Evolutionary conservation across 1,139 yeast genomes (phyloP).

Genomic region (Blastobotrys persicus): DNA sequence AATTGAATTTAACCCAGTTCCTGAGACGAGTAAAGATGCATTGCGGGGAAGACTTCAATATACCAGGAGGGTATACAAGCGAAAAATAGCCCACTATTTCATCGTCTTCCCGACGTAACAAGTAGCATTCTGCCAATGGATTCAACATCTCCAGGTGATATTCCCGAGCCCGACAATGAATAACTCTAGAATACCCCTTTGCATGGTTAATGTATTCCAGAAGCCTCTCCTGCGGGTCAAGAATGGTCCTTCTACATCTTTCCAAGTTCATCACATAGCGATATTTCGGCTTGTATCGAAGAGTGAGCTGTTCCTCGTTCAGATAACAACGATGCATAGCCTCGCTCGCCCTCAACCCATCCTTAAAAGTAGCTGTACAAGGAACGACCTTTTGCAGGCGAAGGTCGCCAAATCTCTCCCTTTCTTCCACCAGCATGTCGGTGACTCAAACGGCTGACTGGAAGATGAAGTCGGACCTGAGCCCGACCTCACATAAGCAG

Average conservation of each 20-base stretch:
- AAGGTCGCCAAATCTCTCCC: background rate
- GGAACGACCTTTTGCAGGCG: background rate
- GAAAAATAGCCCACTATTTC: constrained; percentile 4
- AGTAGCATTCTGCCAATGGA: background rate
- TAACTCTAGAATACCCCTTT: constrained; percentile 4
- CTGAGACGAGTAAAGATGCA: background rate
- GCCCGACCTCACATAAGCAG: too few species aligned
- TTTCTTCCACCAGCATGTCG: background rate
- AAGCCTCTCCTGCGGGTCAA: constrained; percentile 3
- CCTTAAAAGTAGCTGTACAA: background rate
- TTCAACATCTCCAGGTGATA: constrained; percentile 5
- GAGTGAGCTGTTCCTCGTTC: background rate
- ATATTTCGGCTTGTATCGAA: constrained; percentile 1
- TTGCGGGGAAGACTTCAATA: background rate
- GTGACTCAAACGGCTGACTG: too few species aligned
- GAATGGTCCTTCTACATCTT: background rate
- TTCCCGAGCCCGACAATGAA: constrained; percentile 2
- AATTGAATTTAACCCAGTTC: background rate
- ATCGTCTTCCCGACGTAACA: background rate
- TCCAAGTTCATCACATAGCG: constrained; percentile 1
- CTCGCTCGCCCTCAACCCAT: constrained; percentile 2
- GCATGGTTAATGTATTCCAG: constrained; percentile 1
- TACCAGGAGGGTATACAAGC: background rate
- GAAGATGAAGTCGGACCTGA: too few species aligned
- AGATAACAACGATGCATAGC: background rate